Conservation (phyloP, 495 filamentous ascomycete genomes). For the Poronia punctata region DNA sequence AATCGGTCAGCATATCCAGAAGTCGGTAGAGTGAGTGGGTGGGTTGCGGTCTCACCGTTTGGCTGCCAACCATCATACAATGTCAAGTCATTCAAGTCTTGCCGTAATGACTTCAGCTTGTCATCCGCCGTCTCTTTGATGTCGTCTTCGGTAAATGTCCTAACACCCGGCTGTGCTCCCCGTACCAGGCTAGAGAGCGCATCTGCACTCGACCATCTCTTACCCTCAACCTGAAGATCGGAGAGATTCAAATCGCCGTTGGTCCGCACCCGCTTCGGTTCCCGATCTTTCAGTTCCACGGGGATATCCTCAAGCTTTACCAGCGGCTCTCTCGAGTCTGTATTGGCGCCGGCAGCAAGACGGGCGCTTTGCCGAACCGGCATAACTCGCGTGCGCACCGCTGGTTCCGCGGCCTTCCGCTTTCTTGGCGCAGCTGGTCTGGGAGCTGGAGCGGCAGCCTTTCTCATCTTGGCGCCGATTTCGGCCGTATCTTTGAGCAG, state of each 20-base stretch:
- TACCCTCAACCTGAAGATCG: constrained; percentile 73
- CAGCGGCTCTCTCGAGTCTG: constrained; percentile 16
- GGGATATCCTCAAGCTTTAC: constrained; percentile 21
- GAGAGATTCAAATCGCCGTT: constrained; percentile 59
- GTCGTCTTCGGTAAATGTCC: constrained; percentile 75
- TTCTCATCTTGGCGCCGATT: constrained; percentile 31
- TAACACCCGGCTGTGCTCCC: constrained; percentile 68
- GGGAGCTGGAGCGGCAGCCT: constrained; percentile 20
- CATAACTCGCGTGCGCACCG: constrained; percentile 25
- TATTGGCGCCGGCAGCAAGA: constrained; percentile 39
- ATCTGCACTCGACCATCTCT: constrained; percentile 44
- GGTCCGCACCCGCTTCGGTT: constrained; percentile 32
- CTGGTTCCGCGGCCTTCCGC: constrained; percentile 20
- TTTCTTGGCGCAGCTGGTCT: constrained; percentile 18
- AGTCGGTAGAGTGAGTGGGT: no score
- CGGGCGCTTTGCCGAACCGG: constrained; percentile 46
- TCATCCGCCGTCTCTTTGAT: constrained; percentile 75
- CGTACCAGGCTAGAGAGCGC: constrained; percentile 38
- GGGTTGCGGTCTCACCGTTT: constrained; percentile 47
- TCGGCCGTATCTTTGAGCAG: constrained; percentile 36
- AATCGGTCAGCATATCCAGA: constrained; percentile 17
- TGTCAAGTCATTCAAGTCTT: constrained; percentile 72
- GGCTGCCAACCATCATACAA: constrained; percentile 79
- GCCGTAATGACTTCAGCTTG: constrained; percentile 64
- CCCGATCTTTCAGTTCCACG: constrained; percentile 20